A percentile compares a stretch with the other conserved stretches of the same genome.
Conservation (phyloP, 805 yeast genomes). For the Isabelozyma pseudorhagii region DNA sequence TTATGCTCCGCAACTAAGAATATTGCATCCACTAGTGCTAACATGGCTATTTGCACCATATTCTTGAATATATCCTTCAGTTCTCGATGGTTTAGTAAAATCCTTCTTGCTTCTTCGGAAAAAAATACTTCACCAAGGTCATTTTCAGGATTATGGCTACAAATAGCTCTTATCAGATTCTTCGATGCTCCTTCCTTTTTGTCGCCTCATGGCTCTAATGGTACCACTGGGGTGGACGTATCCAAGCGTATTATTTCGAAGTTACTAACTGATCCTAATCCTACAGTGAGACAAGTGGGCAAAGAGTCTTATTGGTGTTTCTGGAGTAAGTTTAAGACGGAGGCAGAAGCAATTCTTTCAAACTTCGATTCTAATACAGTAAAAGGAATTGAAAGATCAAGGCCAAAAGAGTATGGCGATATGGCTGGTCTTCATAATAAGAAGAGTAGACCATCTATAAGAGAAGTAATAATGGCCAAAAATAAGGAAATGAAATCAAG, state of each 20-base stretch:
- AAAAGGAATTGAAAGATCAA: slow-evolving; percentile 61
- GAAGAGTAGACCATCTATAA: slow-evolving; percentile 43
- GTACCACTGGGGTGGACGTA: slow-evolving; percentile 27
- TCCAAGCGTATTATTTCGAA: slow-evolving; percentile 51
- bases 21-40: slow-evolving; percentile 58
- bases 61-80: slow-evolving; percentile 54
- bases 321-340: slow-evolving; percentile 49
- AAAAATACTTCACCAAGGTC: slow-evolving; percentile 70
- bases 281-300: slow-evolving; percentile 72
- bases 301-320: slow-evolving; percentile 74
- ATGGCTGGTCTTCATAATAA: slow-evolving; percentile 3
- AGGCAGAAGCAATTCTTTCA: slow-evolving; percentile 40
- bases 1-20: slow-evolving; percentile 60
- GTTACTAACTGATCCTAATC: slow-evolving; percentile 76
- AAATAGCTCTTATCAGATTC: slow-evolving; percentile 55
- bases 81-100: slow-evolving; percentile 47
- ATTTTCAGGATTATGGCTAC: slow-evolving; percentile 68
- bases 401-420: slow-evolving; percentile 35
- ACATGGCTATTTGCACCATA: slow-evolving; percentile 53
- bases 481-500: slow-evolving; percentile 33
- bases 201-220: slow-evolving; percentile 22
- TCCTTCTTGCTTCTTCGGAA: slow-evolving; percentile 55
- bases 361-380: slow-evolving; percentile 44
- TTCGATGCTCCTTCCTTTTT: slow-evolving; percentile 26
- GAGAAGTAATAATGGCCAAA: slow-evolving; percentile 45